These are phyloP conservation scores for Miscanthus lutarioriparius DNA, from an alignment of 176 grass and related monocot genomes.

Conservation along the genomic window DNA sequence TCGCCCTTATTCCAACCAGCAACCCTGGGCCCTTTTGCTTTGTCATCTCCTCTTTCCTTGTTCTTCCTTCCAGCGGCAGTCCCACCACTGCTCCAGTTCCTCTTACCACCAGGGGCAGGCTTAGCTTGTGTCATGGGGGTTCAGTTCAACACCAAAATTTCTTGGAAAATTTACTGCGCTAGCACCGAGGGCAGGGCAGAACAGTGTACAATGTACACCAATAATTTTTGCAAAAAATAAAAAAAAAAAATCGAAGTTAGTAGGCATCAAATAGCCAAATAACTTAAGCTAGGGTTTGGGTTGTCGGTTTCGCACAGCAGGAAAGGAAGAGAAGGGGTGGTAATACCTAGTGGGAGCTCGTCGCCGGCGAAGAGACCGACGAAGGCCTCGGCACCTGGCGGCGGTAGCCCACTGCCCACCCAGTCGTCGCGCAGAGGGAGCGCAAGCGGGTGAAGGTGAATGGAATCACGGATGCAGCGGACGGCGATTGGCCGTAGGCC, in stretches of 20 bases:
- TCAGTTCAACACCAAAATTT: background rate
- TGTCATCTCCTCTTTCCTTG: conserved; percentile 24
- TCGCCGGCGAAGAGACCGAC: background rate
- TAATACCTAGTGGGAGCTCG: background rate
- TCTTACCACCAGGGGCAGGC: conserved; percentile 8
- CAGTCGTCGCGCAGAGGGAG: no score
- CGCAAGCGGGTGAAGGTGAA: background rate
- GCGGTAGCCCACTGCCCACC: no score
- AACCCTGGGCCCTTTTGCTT: conserved; percentile 17
- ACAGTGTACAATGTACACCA: background rate
- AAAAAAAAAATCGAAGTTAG: background rate
- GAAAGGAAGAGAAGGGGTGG: background rate
- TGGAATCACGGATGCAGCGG: no score
- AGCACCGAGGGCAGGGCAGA: background rate
- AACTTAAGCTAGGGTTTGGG: background rate
- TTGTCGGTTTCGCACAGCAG: background rate
- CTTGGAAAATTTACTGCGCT: background rate
- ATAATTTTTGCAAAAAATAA: background rate
- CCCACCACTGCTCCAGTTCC: conserved; percentile 6
- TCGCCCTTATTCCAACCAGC: conserved; percentile 16
- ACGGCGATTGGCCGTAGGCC: no score
- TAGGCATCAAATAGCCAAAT: background rate
- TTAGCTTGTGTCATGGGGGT: background rate
- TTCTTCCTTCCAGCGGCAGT: conserved; percentile 2
- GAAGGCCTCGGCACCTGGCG: background rate